Conservation (phyloP, 257 asterid species). For the Solanum etuberosum region DNA sequence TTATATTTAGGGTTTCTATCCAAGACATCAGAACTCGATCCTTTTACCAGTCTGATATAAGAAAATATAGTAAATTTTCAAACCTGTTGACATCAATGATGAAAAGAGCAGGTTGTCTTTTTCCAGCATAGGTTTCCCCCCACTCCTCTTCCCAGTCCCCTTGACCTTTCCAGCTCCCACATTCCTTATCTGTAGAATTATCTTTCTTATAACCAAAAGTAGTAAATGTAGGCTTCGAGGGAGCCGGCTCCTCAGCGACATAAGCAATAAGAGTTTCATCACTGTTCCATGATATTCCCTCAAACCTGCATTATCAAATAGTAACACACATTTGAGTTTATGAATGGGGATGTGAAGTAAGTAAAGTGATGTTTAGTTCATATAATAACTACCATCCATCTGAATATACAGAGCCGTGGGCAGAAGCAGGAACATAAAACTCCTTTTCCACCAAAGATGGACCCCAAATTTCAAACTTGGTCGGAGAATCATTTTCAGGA, state of each 20-base stretch:
- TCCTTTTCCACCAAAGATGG: slow-evolving; percentile 62
- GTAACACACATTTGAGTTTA: background rate
- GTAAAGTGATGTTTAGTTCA: background rate
- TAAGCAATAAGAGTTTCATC: slow-evolving; percentile 81
- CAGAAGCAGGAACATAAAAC: slow-evolving; percentile 47
- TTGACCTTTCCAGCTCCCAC: slow-evolving; percentile 82
- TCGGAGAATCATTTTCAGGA: slow-evolving; percentile 80
- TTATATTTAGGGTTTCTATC: background rate
- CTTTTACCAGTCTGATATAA: background rate
- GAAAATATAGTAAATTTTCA: background rate
- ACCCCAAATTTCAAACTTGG: slow-evolving; percentile 84
- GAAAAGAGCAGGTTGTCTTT: slow-evolving; percentile 85
- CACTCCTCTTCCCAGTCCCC: slow-evolving; percentile 98
- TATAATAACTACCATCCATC: slow-evolving; percentile 70
- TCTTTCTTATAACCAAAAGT: slow-evolving; percentile 47
- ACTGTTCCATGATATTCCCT: slow-evolving; percentile 89
- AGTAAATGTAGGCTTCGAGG: slow-evolving; percentile 60
- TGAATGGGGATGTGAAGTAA: background rate
- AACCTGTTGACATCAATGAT: slow-evolving; percentile 54
- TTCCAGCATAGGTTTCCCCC: slow-evolving; percentile 95
- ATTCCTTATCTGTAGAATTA: slow-evolving; percentile 47
- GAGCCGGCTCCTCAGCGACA: slow-evolving; percentile 87
- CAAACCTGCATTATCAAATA: slow-evolving; percentile 47
- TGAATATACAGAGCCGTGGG: slow-evolving; percentile 72
- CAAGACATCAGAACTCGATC: background rate